Conservation (phyloP, 805 yeast genomes). For the Saccharomycopsis fermentans region DNA sequence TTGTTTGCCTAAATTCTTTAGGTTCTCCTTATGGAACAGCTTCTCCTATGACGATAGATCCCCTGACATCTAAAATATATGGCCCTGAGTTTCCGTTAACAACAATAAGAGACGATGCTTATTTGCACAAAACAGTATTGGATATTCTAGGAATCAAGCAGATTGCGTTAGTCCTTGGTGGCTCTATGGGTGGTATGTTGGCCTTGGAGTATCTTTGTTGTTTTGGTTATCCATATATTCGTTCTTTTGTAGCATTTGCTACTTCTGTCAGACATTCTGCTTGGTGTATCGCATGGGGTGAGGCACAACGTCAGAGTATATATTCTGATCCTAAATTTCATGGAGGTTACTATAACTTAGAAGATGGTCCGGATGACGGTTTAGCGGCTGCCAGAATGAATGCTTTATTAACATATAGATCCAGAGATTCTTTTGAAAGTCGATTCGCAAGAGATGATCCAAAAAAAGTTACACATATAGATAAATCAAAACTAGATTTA, state of each 20-base stretch:
- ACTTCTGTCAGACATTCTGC: slow-evolving; percentile 93
- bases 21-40: slow-evolving; percentile 97
- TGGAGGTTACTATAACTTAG: slow-evolving; percentile 75
- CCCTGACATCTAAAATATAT: slow-evolving; percentile 62
- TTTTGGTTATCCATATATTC: slow-evolving; percentile 57
- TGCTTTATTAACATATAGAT: slow-evolving; percentile 84
- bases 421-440: slow-evolving; percentile 83
- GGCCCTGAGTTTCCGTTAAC: slow-evolving; percentile 95
- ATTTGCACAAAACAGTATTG: slow-evolving; percentile 63
- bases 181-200: slow-evolving; percentile 99
- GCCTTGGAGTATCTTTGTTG: slow-evolving; percentile 72
- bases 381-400: slow-evolving; percentile 97
- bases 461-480: slow-evolving; percentile 24
- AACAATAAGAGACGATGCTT: slow-evolving; percentile 88
- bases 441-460: slow-evolving; percentile 84
- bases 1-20: slow-evolving; percentile 82
- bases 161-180: slow-evolving; percentile 84
- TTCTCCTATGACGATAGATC: slow-evolving; percentile 77
- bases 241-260: slow-evolving; percentile 70
- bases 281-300: slow-evolving; percentile 99
- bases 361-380: slow-evolving; percentile 79
- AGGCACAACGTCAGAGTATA: slow-evolving; percentile 93
- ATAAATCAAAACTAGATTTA: slow-evolving; percentile 9
- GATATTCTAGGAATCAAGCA: slow-evolving; percentile 72
- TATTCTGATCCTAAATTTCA: slow-evolving; percentile 89